Base-by-base conservation (phyloP, 306 rosid genomes). In the Dryas alaskensis region DNA sequence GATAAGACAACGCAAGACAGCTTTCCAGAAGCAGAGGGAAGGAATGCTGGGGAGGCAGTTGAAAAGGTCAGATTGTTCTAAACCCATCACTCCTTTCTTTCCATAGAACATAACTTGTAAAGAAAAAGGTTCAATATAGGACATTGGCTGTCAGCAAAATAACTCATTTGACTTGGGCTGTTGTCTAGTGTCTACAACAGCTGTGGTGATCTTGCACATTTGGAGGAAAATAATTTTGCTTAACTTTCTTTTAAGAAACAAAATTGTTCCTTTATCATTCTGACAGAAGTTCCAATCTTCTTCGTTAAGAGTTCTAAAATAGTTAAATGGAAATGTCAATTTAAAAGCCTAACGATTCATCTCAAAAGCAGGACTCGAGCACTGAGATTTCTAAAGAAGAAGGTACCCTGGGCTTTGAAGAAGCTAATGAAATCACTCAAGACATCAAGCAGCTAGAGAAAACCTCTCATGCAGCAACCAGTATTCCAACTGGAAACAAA, bases 291-390 rank as follows among this genome's bases (percentile, higher is more conserved):
- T 57, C 22, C 5, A 9, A 57, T 57, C 14, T 4, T 31, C 37
- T 31, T 31, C 37, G 37, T 31, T 31, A 31, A 31, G 37, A 31
- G 37, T 31, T 31, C 37, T 31, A 31, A 31, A 63, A 67, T 27
- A 60, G 11, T 60, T 76, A 10, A 2, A 2, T 0, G 43, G 57
- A 47, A 14, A 11, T 10, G 53, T 42, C 13, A 54, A 72, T 12
- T n/a, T 47, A 49, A 10, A 50, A 66, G 54, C 3, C 13, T 61
- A 19, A 53, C 27, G 14, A 51, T 80, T 65, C n/a, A 3, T 43
- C 68, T 77, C 27, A 73, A 22, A 53, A 64, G 55, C 77, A 80
- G 84, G 87, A 51, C 55, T 7, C 59, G 22, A 61, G 71, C 49
- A 47, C 13, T 25, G 84, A 77, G 69, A 65, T 57, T 61, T 50